Base-by-base conservation (phyloP, 2,329 filamentous ascomycete genomes). In the Xylariaceae sp. region DNA sequence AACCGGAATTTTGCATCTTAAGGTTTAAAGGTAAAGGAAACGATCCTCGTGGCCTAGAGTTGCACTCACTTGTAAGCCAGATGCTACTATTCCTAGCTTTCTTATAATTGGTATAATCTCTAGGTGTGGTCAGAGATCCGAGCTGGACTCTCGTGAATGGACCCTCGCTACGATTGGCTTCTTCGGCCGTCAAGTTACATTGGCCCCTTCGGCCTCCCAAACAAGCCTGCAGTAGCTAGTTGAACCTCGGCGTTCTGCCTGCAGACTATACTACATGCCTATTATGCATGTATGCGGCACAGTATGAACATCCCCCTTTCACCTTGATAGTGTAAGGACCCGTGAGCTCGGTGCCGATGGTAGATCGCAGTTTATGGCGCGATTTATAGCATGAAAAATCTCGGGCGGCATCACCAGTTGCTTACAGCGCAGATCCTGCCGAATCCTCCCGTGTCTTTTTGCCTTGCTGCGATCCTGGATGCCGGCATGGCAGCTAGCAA, bases 281-380 rank as follows among this genome's bases (percentile, higher is more conserved):
- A n/a, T n/a, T n/a, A n/a, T n/a, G n/a, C n/a, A 40, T 48, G 48
- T 51, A 23, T 26, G 29, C 21, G 40, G 44, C 55, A 62, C 60
- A 57, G 54, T 62, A 60, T 50, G 47, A 41, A 48, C 26, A 48
- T 54, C 46, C 40, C 44, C 42, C 23, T 9, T n/a, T 32, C 41
- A 37, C 48, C 44, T 49, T 44, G 42, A 44, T 19, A 21, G 43
- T 16, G 45, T 54, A 19, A 29, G 56, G 54, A 47, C 60, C 57
- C 52, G 52, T 40, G 50, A 56, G 55, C 42, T 60, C 56, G 60
- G 60, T 58, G 59, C 57, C 57, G 60, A 58, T 58, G 60, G 60
- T 47, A 56, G 57, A 62, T 60, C 50, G 60, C 60, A 60, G 57
- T 58, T 54, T 45, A 62, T 62, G 60, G 60, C 60, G 60, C 59